Evolutionary conservation across 441 rosid species (phyloP), one percentile per base, ranked within the genome.

Genomic region (Pelargonium cotyledonis): DNA sequence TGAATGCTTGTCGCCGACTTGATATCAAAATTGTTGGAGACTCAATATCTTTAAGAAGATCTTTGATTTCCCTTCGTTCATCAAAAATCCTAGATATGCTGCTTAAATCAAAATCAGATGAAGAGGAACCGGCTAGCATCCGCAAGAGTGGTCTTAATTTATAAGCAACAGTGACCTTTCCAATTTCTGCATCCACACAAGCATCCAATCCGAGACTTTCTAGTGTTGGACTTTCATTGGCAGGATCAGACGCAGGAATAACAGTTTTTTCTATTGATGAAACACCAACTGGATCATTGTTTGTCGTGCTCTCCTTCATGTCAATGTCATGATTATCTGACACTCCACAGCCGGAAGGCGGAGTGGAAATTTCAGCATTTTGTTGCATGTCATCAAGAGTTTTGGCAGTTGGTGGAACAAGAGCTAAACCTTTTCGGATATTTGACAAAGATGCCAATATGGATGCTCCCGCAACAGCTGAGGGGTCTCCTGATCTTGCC

Each of bases 361-460:
- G 73, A 35, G 81, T 71, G 18, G 96, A 78, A 63, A 77, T 69
- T 75, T 88, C 96, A 4, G 88, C 72, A 78, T 83, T 86, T 71
- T 79, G 86, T 78, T 85, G 91, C 38, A 76, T 73, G 63, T 84
- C 86, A 49, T 75, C 81, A 61, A 81, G 73, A 75, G 82, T 73
- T 79, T 87, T 85, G 21, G 78, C 72, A 38, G 89, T 84, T 60
- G 91, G 87, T 8, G 88, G 84, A 80, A 78, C 76, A 74, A 84
- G 83, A 71, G 85, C 80, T 66, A 83, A 74, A 65, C 85, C 88
- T 71, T 88, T 84, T 63, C 19, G 82, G 23, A 75, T 70, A 79
- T 86, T 85, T 18, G 98, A 87, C 66, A 95, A 80, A 78, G 97
- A 92, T 61, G 99, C 95, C 77, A 95, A 81, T 79, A 92, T 91